phyloP scores from a whole-genome alignment of 1,284 basidiomycete genomes.

The Cryptococcus sp. region DNA sequence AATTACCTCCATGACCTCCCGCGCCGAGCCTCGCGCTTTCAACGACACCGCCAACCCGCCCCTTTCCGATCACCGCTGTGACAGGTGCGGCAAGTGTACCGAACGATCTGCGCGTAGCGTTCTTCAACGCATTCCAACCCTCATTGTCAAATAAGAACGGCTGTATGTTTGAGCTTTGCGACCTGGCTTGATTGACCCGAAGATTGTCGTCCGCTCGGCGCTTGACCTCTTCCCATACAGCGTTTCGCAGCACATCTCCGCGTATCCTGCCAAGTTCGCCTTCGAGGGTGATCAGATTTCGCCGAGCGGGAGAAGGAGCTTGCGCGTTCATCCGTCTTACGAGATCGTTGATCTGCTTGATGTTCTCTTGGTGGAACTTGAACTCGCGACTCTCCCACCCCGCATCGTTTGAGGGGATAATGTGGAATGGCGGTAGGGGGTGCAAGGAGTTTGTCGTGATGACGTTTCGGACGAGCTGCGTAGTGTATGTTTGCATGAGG shows the following conservation, averaged over 20 bases:
- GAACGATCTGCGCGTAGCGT: conserved; percentile 30
- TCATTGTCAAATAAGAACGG: conserved; percentile 25
- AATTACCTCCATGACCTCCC: background rate
- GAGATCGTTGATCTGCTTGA: conserved; percentile 71
- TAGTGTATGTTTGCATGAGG: conserved; percentile 57
- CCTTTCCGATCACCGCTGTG: conserved; percentile 23
- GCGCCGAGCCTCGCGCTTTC: conserved; percentile 4
- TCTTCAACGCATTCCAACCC: conserved; percentile 25
- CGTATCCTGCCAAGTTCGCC: conserved; percentile 65
- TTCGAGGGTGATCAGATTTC: conserved; percentile 62
- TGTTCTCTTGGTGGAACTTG: conserved; percentile 68
- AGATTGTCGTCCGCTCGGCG: conserved; percentile 28
- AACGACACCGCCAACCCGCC: conserved; percentile 8
- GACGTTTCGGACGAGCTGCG: conserved; percentile 62
- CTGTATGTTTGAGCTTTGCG: background rate
- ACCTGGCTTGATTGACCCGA: background rate
- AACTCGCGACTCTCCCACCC: conserved; percentile 74
- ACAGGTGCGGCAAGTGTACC: conserved; percentile 33
- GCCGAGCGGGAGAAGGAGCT: conserved; percentile 72
- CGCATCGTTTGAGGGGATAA: conserved; percentile 63
- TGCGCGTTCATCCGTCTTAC: conserved; percentile 77
- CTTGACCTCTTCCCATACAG: conserved; percentile 44
- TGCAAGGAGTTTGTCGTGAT: conserved; percentile 56
- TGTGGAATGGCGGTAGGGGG: conserved; percentile 52
- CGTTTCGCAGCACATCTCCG: conserved; percentile 53